phyloP scores from a whole-genome alignment of 306 rosid species.

The Cicer chorassanicum region DNA sequence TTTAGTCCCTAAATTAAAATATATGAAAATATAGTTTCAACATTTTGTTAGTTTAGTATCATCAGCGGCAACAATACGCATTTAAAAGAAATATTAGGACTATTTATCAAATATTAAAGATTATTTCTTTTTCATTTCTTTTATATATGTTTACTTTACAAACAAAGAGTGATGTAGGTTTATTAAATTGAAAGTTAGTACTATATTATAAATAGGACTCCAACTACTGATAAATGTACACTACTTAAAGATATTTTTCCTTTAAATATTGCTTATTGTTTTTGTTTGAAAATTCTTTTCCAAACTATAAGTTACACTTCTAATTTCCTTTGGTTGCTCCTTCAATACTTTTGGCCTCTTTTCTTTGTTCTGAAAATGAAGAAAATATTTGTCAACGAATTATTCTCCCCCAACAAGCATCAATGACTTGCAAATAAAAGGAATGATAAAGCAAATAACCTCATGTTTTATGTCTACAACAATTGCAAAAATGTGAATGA shows the following conservation, averaged over 20 bases:
- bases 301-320: conserved; percentile 12
- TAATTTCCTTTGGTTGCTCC: background rate
- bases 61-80: no score
- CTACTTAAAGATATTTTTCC: background rate
- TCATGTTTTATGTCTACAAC: conserved; percentile 44
- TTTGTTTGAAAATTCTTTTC: background rate
- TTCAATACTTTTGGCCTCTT: background rate
- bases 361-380: conserved; percentile 41
- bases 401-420: conserved; percentile 33
- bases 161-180: no score
- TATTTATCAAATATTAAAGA: no score
- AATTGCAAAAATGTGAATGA: background rate
- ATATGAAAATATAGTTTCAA: no score
- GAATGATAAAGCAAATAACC: conserved; percentile 50
- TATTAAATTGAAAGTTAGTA: no score
- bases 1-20: no score
- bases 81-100: no score
- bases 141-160: no score
- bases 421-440: conserved; percentile 45
- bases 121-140: no score
- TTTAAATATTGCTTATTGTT: background rate
- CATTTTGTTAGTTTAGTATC: no score
- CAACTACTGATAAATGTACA: background rate
- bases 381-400: conserved; percentile 16
- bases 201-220: background rate